A percentile compares a stretch with the other conserved stretches of the same genome.
phyloP scores from a whole-genome alignment of 2,329 filamentous ascomycete genomes.

The Colletotrichum australisinense region DNA sequence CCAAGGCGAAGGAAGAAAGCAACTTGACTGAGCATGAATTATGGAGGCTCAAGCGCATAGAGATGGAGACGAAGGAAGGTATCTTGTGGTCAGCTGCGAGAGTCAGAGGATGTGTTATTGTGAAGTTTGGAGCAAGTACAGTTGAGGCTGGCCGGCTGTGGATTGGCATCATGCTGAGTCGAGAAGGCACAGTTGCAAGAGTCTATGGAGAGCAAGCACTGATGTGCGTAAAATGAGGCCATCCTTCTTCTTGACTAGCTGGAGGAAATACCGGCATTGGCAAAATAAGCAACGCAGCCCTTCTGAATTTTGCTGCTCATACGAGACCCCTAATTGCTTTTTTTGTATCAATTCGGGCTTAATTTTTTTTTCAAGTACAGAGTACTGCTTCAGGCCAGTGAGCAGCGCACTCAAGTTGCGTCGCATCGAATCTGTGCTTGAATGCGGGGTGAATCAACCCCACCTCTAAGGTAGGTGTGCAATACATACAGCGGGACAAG shows the following conservation, averaged over 20 bases:
- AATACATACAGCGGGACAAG: not conserved
- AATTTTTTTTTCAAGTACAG: not conserved
- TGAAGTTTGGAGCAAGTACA: conserved; percentile 88
- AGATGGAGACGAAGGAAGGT: conserved; percentile 67
- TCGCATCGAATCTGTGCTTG: not conserved
- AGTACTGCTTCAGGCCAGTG: not conserved
- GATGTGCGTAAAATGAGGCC: conserved; percentile 69
- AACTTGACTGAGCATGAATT: conserved; percentile 54
- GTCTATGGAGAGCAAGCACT: conserved; percentile 85
- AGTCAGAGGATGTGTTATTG: conserved; percentile 84
- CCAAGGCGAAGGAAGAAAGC: conserved; percentile 51
- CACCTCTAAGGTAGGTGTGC: not conserved
- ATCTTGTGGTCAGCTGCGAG: conserved; percentile 86
- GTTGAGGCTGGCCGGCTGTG: conserved; percentile 86
- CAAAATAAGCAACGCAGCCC: not conserved
- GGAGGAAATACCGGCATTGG: too few relatives aligned
- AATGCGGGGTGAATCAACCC: conserved; percentile 20
- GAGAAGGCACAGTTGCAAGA: conserved; percentile 77
- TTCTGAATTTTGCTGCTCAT: not conserved
- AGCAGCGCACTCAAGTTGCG: not conserved
- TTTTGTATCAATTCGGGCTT: not conserved
- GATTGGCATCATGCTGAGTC: conserved; percentile 79
- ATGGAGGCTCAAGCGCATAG: conserved; percentile 68
- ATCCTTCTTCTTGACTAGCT: not conserved
- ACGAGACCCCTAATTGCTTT: not conserved